Percentiles rank a stretch among this genome's conserved stretches.
Evolutionary conservation across 495 filamentous ascomycete species (phyloP).

Genomic region (Haplographium delicatum): DNA sequence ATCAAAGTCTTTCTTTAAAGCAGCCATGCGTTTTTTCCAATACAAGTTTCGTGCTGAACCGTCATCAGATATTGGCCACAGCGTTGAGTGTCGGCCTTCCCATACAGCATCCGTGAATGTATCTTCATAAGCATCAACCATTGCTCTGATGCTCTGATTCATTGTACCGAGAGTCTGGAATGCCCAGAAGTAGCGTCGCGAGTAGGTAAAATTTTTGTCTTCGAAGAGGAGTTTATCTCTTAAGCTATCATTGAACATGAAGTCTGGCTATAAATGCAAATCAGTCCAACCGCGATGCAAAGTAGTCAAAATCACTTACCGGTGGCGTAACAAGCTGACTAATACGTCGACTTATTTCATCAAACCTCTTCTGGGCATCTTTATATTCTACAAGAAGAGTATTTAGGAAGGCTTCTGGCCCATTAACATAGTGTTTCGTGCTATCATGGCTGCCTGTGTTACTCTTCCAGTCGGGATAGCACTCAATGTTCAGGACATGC

Average conservation of each 20-base stretch:
- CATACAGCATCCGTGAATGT: conserved; percentile 47
- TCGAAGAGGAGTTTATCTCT: conserved; percentile 52
- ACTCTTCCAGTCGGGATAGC: conserved; percentile 44
- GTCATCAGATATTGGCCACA: conserved; percentile 25
- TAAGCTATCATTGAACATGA: conserved; percentile 44
- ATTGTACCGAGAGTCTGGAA: conserved; percentile 49
- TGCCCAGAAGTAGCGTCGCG: conserved; percentile 52
- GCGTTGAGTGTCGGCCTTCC: conserved; percentile 37
- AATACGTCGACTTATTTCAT: conserved; percentile 38
- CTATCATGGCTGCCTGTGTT: conserved; percentile 38
- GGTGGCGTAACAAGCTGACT: conserved; percentile 44
- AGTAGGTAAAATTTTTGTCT: conserved; percentile 47
- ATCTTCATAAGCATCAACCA: conserved; percentile 40
- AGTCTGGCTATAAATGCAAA: conserved; percentile 40
- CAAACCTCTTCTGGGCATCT: conserved; percentile 46
- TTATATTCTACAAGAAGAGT: conserved; percentile 42
- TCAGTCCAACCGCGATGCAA: too few relatives aligned
- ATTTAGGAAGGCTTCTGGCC: conserved; percentile 46
- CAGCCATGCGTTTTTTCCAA: conserved; percentile 25
- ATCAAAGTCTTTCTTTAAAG: conserved; percentile 22
- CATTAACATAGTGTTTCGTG: conserved; percentile 41
- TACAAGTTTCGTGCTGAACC: conserved; percentile 20
- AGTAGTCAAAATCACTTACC: conserved; percentile 9
- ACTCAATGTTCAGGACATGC: conserved; percentile 46
- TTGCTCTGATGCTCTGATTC: conserved; percentile 48